phyloP scores from a whole-genome alignment of 2,329 filamentous ascomycete species.

The Hymenoscyphus infarciens region DNA sequence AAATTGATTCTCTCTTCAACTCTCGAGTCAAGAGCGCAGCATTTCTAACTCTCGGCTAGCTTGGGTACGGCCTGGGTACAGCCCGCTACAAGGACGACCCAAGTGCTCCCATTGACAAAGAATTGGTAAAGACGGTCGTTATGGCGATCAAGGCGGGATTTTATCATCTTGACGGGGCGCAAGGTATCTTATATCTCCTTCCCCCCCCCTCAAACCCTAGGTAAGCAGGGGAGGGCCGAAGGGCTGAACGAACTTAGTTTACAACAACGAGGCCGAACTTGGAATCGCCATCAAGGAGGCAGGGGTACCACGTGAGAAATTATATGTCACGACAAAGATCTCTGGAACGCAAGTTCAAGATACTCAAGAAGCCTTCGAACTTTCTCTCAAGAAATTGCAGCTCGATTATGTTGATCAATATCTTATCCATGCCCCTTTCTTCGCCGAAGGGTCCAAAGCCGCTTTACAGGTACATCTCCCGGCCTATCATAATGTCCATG shows the following conservation, averaged over 20 bases:
- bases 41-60: conserved; percentile 47
- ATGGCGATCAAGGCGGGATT: conserved; percentile 67
- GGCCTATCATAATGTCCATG: not conserved
- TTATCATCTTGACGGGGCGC: conserved; percentile 70
- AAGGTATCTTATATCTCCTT: conserved; percentile 46
- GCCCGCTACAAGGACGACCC: conserved; percentile 54
- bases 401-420: conserved; percentile 72
- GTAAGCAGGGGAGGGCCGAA: not conserved
- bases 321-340: conserved; percentile 66
- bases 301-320: conserved; percentile 60
- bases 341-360: conserved; percentile 35
- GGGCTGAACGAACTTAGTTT: conserved; percentile 40
- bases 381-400: conserved; percentile 60
- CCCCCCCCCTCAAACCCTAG: not conserved
- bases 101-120: conserved; percentile 46
- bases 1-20: conserved; percentile 15
- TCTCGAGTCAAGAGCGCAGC: not conserved
- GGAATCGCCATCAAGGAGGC: conserved; percentile 67
- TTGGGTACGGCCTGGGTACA: conserved; percentile 71
- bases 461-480: conserved; percentile 46
- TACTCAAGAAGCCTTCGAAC: conserved; percentile 49
- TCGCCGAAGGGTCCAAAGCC: conserved; percentile 41
- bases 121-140: conserved; percentile 49
- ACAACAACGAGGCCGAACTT: conserved; percentile 66
- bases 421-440: conserved; percentile 57